These are phyloP conservation scores for Debaryomyces subglobosus DNA, from an alignment of 1,139 yeast genomes.

Conservation along the genomic window DNA sequence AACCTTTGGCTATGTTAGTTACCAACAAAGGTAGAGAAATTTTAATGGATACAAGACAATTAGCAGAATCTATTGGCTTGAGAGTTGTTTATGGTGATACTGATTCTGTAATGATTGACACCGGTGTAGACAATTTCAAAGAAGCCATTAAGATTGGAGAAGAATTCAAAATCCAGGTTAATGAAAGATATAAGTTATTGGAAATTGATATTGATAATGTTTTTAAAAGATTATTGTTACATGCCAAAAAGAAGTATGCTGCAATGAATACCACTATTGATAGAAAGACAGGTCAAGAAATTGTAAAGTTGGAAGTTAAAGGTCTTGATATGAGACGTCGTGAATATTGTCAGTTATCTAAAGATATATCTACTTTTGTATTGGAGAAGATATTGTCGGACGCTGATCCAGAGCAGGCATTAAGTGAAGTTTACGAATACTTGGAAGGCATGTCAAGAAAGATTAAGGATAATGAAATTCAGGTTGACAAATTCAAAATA, in stretches of 20 bases:
- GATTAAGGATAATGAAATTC: slow-evolving; percentile 62
- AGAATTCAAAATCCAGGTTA: slow-evolving; percentile 80
- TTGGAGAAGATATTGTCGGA: slow-evolving; percentile 73
- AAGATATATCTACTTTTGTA: slow-evolving; percentile 80
- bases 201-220: slow-evolving; percentile 97
- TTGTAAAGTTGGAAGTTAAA: slow-evolving; percentile 75
- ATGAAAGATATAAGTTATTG: slow-evolving; percentile 81
- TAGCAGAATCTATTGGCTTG: slow-evolving; percentile 83
- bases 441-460: slow-evolving; percentile 63
- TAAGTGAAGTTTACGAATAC: slow-evolving; percentile 72
- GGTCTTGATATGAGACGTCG: slow-evolving; percentile 98
- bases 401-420: slow-evolving; percentile 75
- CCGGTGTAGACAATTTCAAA: slow-evolving; percentile 67
- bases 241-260: slow-evolving; percentile 98
- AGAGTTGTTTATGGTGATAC: slow-evolving; percentile 98
- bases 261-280: slow-evolving; percentile 68
- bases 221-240: slow-evolving; percentile 79
- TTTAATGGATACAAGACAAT: slow-evolving; percentile 86
- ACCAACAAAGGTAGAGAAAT: slow-evolving; percentile 96
- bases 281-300: slow-evolving; percentile 53
- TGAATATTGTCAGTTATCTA: slow-evolving; percentile 91
- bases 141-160: slow-evolving; percentile 87
- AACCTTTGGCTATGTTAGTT: slow-evolving; percentile 93
- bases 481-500: slow-evolving; percentile 67
- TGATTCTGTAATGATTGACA: slow-evolving; percentile 98